phyloP scores from a whole-genome alignment of 2,329 filamentous ascomycete species.

The Alternaria gaisen region DNA sequence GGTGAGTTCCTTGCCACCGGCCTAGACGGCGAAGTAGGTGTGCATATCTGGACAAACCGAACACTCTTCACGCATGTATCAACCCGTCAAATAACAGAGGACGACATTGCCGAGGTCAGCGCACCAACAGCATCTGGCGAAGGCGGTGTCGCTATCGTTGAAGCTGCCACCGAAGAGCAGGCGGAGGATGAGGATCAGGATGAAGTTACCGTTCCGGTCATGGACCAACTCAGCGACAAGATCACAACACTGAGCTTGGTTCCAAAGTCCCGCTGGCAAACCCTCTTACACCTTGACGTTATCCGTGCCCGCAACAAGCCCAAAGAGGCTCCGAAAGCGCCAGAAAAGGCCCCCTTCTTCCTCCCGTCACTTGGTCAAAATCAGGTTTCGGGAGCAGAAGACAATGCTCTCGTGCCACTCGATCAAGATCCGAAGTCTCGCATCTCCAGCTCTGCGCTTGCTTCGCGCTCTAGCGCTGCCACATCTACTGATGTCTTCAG shows the following conservation, averaged over 20 bases:
- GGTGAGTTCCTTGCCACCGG: constrained; percentile 95
- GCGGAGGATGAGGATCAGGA: constrained; percentile 55
- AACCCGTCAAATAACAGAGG: constrained; percentile 82
- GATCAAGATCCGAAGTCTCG: constrained; percentile 37
- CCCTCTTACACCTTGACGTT: constrained; percentile 86
- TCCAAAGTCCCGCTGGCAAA: constrained; percentile 93
- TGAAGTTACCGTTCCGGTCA: constrained; percentile 55
- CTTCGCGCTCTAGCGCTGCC: constrained; percentile 42
- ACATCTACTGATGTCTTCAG: constrained; percentile 56
- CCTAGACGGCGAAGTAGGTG: constrained; percentile 80
- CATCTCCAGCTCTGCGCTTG: constrained; percentile 46
- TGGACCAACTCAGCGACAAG: constrained; percentile 82
- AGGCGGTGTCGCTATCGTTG: constrained; percentile 76
- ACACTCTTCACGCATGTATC: constrained; percentile 89
- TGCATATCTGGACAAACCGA: constrained; percentile 97
- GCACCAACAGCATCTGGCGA: constrained; percentile 84
- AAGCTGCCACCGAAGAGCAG: constrained; percentile 73
- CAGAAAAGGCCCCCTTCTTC: constrained; percentile 96
- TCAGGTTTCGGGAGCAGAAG: constrained; percentile 23
- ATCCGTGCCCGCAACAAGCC: constrained; percentile 95
- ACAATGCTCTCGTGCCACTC: constrained; percentile 21
- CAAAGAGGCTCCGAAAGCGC: constrained; percentile 86
- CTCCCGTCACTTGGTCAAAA: constrained; percentile 70
- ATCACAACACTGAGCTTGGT: constrained; percentile 90
- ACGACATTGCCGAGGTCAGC: constrained; percentile 71